Evolutionary conservation across 1,284 basidiomycete species (phyloP), one percentile per base, ranked within the genome.

Genomic region (Leccinum fallax): DNA sequence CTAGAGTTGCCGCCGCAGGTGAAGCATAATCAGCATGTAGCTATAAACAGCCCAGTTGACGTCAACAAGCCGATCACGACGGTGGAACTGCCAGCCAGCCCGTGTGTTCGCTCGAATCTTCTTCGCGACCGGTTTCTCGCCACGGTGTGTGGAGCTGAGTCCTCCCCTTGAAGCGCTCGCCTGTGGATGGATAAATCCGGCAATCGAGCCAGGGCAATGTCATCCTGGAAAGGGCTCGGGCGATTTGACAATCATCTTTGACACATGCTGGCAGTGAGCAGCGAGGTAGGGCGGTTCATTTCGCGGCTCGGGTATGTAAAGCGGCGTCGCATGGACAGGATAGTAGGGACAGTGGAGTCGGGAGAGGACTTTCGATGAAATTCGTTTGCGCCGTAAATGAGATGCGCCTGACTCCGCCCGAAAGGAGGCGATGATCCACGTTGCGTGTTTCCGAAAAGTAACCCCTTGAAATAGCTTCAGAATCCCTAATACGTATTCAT

Each of bases 1-100:
- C 11, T n/a, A 21, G 40, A 46, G 43, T 46, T 46, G 43, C 43
- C 8, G 19, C 19, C 43, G 6, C 43, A 46, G 43, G 19, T 19
- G 43, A 46, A 46, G 43, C 5, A 4, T 10, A 6, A 13, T 5
- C n/a, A 19, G n/a, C 40, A 13, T 9, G 38, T 40, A n/a, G 38
- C 38, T 9, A 19, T 19, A 10, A 46, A 19, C n/a, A n/a, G 11
- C 43, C 43, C 19, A 19, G 19, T 21, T 46, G 28, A 30, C 30
- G 30, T 53, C 9, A 19, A 38, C 51, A 55, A 55, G 15, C 60
- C 43, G 53, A 61, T 43, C 53, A 40, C 40, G n/a, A n/a, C 11
- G 43, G 43, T 21, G 5, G 19, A 21, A 46, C 43, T 13, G 19
- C 43, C 40, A 19, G n/a, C 40, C 40, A 36, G 6, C 11, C 16